A percentile compares a stretch with the other conserved stretches of the same genome.
These are phyloP conservation scores for Emergomyces africanus DNA, from an alignment of 2,329 filamentous ascomycete genomes.

Conservation along the genomic window DNA sequence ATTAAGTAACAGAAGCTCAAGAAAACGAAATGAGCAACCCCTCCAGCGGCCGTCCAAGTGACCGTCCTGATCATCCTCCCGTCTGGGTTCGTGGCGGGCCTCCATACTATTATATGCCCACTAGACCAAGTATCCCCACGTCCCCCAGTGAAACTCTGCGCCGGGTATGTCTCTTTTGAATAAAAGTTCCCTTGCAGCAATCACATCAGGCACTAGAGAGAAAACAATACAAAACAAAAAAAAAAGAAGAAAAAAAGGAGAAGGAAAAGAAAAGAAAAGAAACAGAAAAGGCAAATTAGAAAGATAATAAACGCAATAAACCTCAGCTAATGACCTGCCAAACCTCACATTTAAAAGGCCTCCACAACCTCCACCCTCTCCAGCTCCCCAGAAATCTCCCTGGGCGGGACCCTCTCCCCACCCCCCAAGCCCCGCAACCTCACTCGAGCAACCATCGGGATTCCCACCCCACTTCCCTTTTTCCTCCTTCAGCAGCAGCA, in stretches of 20 bases:
- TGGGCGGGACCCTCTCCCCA: constrained; percentile 1
- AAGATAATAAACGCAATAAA: not conserved
- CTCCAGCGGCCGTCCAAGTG: constrained; percentile 8
- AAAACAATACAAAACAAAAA: not conserved
- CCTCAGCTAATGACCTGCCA: not conserved
- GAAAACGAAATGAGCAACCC: constrained; percentile 4
- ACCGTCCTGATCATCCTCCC: constrained; percentile 10
- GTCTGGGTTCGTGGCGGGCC: constrained; percentile 12
- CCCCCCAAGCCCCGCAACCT: not conserved
- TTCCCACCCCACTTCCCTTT: constrained; percentile 13
- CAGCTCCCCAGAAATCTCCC: constrained; percentile 5
- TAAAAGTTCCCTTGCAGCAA: not conserved
- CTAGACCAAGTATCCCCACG: not conserved
- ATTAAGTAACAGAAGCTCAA: not conserved
- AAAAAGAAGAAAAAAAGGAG: not conserved
- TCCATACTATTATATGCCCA: constrained; percentile 8
- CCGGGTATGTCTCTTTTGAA: constrained; percentile 5
- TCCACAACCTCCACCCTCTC: constrained; percentile 17
- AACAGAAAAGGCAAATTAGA: not conserved
- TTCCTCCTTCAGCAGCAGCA: constrained; percentile 5
- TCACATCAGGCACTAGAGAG: not conserved
- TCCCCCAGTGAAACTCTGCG: constrained; percentile 1
- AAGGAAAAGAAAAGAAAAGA: too few species aligned
- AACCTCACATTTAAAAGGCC: constrained; percentile 10
- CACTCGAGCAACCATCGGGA: not conserved